phyloP scores from a whole-genome alignment of 1,284 basidiomycete species.

The Moesziomyces sp. region DNA sequence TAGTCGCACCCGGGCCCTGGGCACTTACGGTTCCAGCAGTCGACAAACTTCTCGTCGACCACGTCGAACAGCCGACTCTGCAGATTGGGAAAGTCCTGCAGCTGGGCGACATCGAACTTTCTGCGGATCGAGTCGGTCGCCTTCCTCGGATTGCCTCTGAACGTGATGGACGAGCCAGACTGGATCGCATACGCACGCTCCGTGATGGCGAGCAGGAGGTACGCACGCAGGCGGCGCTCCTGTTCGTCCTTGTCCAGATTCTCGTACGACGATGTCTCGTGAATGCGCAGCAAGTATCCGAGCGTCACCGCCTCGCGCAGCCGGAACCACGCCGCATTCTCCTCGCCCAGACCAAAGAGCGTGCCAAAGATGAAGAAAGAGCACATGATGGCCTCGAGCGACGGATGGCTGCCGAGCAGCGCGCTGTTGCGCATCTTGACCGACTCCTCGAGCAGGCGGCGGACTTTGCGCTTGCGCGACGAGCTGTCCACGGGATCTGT shows the following conservation, averaged over 20 bases:
- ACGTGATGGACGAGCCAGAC: conserved; percentile 49
- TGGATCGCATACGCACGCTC: conserved; percentile 61
- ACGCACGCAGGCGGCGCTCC: conserved; percentile 57
- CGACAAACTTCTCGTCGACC: conserved; percentile 62
- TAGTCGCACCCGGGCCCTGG: conserved; percentile 48
- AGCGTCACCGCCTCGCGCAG: conserved; percentile 60
- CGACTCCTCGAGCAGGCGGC: conserved; percentile 46
- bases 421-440: conserved; percentile 50
- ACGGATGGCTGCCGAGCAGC: conserved; percentile 49
- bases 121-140: conserved; percentile 43
- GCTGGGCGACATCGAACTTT: conserved; percentile 47
- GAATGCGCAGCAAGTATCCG: conserved; percentile 57
- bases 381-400: conserved; percentile 48
- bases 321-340: conserved; percentile 58
- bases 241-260: conserved; percentile 58
- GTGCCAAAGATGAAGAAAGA: conserved; percentile 62
- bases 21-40: conserved; percentile 59
- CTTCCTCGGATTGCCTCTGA: conserved; percentile 54
- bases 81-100: conserved; percentile 56
- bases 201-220: conserved; percentile 63
- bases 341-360: conserved; percentile 55
- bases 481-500: conserved; percentile 43
- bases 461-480: conserved; percentile 34
- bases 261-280: conserved; percentile 59
- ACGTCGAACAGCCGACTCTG: conserved; percentile 48